Evolutionary conservation across 345 rosid genomes (phyloP), one percentile per base, ranked within the genome.

Genomic region (Euphorbia lathyris): DNA sequence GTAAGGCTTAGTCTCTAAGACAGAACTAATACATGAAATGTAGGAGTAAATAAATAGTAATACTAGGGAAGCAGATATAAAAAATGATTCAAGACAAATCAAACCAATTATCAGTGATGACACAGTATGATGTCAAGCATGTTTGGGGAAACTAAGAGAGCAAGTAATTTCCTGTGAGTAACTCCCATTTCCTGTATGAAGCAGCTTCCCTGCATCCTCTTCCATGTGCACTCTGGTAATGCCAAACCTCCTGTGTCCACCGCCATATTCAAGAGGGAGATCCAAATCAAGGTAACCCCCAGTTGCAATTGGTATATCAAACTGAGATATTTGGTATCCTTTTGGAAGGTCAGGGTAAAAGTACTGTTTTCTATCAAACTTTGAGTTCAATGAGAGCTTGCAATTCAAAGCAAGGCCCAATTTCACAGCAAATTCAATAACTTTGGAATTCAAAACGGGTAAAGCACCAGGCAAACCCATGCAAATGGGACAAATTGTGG

Each of bases 391-490:
- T 25, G 96, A 82, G 53, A 95, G 77, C 80, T 85, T 83, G 83
- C 97, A 95, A 63, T 95, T 95, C 67, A 91, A 84, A 29, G 97
- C 97, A 73, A 91, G 86, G 20, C 97, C 95, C 79, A 95, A 71
- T 80, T 82, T 87, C 63, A 91, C 96, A 0, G 95, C 97, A 63
- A 77, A 88, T 68, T 91, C 96, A 55, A 91, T 86, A 64, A 88
- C 97, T 83, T 88, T 95, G 0, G 93, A 87, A 81, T 85, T 95
- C 70, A 91, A 74, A 77, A 90, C 90, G 0, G 98, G 98, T 58
- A 94, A 79, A 63, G 98, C 90, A 62, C 98, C 93, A n/a, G 98
- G 98, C 74, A 94, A 81, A 25, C 98, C 97, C 97, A 90, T 86
- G 84, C 98, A 94, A 48, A 94, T 79, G 13, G 98, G 98, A 74